phyloP scores from a whole-genome alignment of 2,329 filamentous ascomycete species.

The Aspergillus ochraceus region DNA sequence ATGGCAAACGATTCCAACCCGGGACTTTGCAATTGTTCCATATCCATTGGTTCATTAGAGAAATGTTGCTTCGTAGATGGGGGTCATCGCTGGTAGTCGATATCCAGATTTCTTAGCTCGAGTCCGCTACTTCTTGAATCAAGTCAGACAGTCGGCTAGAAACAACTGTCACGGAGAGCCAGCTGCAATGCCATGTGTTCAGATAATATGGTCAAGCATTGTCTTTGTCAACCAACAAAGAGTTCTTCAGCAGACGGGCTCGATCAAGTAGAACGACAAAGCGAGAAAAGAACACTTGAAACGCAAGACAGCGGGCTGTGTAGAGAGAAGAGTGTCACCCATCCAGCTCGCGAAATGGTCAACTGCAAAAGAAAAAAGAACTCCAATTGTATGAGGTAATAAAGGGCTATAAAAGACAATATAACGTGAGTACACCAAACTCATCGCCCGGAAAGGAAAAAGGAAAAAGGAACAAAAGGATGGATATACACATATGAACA shows the following conservation, averaged over 20 bases:
- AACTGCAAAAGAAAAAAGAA: slow-evolving; percentile 23
- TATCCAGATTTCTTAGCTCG: not conserved
- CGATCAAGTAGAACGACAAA: slow-evolving; percentile 4
- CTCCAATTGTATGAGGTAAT: slow-evolving; percentile 29
- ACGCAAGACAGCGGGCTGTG: not conserved
- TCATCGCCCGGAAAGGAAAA: slow-evolving; percentile 37
- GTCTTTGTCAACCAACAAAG: not conserved
- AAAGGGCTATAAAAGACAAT: slow-evolving; percentile 29
- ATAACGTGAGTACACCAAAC: slow-evolving; percentile 34
- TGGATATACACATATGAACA: slow-evolving; percentile 43
- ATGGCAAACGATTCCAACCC: not conserved
- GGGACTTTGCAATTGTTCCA: not conserved
- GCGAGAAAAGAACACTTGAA: slow-evolving; percentile 1
- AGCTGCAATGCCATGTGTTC: not conserved
- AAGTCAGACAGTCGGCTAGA: not conserved
- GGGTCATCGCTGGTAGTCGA: not conserved
- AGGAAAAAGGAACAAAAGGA: slow-evolving; percentile 18
- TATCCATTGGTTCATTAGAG: not conserved
- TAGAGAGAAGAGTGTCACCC: not conserved
- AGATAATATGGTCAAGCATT: not conserved
- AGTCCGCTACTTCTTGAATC: not conserved
- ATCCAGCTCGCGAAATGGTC: not conserved
- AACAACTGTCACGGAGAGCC: not conserved
- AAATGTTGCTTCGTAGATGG: not conserved
- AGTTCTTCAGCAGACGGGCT: not conserved